These are phyloP conservation scores for Malassezia globosa DNA, from an alignment of 1,284 basidiomycete species.

Conservation along the genomic window DNA sequence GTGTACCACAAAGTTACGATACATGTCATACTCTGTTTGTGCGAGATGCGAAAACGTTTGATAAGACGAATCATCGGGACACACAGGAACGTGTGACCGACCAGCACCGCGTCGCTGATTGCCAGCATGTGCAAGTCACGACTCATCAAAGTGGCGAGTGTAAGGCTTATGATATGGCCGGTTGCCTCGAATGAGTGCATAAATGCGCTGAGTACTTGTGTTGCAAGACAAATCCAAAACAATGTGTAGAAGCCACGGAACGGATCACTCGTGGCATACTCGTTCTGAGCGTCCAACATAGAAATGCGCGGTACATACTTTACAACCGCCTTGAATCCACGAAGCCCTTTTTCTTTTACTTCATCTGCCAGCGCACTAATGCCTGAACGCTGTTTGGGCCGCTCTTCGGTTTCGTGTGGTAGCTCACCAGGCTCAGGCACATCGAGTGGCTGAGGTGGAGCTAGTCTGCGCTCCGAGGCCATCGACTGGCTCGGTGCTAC, in stretches of 20 bases:
- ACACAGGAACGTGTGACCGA: conserved; percentile 61
- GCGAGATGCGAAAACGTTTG: conserved; percentile 52
- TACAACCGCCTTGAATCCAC: too few relatives aligned
- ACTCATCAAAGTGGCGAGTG: conserved; percentile 78
- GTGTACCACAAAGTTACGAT: conserved; percentile 37
- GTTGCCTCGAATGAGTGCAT: conserved; percentile 47
- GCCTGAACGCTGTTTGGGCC: too few relatives aligned
- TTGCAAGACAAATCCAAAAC: conserved; percentile 42
- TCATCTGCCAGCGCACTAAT: too few relatives aligned
- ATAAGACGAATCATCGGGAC: conserved; percentile 60
- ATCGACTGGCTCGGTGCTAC: too few relatives aligned
- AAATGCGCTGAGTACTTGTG: conserved; percentile 38
- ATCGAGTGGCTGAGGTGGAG: too few relatives aligned
- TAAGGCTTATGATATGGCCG: conserved; percentile 64
- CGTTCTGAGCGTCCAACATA: conserved; percentile 4
- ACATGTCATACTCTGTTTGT: conserved; percentile 22
- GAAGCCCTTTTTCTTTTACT: too few relatives aligned
- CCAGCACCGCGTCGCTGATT: conserved; percentile 69
- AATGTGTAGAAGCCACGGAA: conserved; percentile 46
- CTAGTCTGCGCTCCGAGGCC: too few relatives aligned
- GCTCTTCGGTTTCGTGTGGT: too few relatives aligned
- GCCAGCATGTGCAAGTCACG: conserved; percentile 72
- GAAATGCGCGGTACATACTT: conserved; percentile 9
- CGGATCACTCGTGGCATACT: not conserved
- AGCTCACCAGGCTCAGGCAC: too few relatives aligned